phyloP scores from a whole-genome alignment of 1,284 basidiomycete species.

The Exobasidium rhododendri region DNA sequence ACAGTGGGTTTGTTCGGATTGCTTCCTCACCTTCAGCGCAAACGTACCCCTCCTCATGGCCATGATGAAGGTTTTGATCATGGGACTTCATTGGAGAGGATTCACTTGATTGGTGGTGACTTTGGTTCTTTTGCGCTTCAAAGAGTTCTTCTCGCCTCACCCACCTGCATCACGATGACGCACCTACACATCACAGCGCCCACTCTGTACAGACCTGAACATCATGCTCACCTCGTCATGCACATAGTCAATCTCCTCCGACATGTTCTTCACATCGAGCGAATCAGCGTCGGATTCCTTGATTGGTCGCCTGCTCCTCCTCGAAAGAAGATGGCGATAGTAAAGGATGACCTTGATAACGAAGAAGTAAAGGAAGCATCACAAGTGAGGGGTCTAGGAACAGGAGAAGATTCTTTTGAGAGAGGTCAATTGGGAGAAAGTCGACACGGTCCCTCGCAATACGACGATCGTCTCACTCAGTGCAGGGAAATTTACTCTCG shows the following conservation, averaged over 20 bases:
- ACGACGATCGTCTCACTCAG: background rate
- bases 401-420: constrained; percentile 2
- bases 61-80: background rate
- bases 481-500: background rate
- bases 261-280: background rate
- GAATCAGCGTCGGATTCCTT: constrained; percentile 5
- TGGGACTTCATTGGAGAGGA: background rate
- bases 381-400: background rate
- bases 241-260: background rate
- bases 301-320: background rate
- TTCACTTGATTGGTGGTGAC: constrained; percentile 3
- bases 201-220: background rate
- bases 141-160: background rate
- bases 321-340: background rate
- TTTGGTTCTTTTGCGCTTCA: constrained; percentile 8
- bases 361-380: background rate
- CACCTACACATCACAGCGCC: constrained; percentile 7
- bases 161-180: background rate
- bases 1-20: constrained; percentile 6
- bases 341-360: too few species aligned
- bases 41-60: background rate
- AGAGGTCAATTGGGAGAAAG: background rate
- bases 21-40: constrained; percentile 5
- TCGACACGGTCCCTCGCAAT: background rate
- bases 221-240: constrained; percentile 4